Evolutionary conservation across 225 moss, liverwort and hornwort genomes (phyloP).

Genomic region (Bryum argenteum): DNA sequence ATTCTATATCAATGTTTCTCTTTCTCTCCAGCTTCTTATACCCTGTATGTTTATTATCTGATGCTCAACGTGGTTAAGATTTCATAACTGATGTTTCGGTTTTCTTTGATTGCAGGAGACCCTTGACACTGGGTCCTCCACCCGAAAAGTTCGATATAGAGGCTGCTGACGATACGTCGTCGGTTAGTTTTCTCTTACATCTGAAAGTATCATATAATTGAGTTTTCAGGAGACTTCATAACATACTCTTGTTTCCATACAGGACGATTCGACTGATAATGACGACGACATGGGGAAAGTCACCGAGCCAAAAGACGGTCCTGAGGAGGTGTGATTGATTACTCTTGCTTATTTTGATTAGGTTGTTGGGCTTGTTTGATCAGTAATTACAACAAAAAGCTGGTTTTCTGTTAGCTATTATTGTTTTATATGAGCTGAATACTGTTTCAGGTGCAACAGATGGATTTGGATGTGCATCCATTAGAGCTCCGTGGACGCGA

Average conservation of each 20-base stretch:
- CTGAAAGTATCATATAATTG: not conserved
- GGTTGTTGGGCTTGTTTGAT: not conserved
- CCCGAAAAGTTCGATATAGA: conserved; percentile 51
- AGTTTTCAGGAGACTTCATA: conserved; percentile 6
- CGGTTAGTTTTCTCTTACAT: conserved; percentile 41
- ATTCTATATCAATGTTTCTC: not conserved
- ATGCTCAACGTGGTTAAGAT: not conserved
- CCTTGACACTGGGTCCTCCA: conserved; percentile 36
- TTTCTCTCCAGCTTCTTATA: conserved; percentile 3
- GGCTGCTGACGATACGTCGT: conserved; percentile 50
- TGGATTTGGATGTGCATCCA: conserved; percentile 51
- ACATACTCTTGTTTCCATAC: conserved; percentile 10
- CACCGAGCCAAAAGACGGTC: conserved; percentile 41
- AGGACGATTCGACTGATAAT: conserved; percentile 63
- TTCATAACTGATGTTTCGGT: conserved; percentile 19
- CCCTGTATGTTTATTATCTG: conserved; percentile 2
- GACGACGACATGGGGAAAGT: conserved; percentile 51
- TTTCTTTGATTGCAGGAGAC: conserved; percentile 43
- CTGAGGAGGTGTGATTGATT: conserved; percentile 47
- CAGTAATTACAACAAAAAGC: not conserved
- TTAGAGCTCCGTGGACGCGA: conserved; percentile 30
- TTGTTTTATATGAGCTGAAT: not conserved
- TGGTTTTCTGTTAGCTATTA: not conserved
- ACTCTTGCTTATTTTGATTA: conserved; percentile 15
- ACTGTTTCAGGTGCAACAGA: conserved; percentile 32